Percentiles rank a stretch among this genome's conserved stretches.
phyloP scores from a whole-genome alignment of 441 rosid genomes.

The Mallotus repandus region DNA sequence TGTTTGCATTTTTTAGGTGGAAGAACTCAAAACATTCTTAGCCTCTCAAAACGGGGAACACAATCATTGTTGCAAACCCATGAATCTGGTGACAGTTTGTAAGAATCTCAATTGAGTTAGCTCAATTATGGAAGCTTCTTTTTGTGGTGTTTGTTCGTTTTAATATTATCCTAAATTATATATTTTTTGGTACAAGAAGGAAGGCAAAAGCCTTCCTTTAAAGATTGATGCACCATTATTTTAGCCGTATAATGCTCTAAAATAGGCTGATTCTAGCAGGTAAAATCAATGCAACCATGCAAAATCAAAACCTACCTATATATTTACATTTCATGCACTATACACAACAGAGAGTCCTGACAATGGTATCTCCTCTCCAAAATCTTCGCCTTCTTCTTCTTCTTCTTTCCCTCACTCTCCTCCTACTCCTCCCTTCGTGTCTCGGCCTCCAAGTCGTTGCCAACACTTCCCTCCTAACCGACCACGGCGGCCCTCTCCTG shows the following conservation, averaged over 20 bases:
- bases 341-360: neutral
- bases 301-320: neutral
- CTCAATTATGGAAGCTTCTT: no score
- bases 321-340: neutral
- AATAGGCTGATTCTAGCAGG: neutral
- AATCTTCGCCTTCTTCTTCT: conserved; percentile 9
- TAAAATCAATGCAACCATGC: neutral
- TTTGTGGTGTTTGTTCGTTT: no score
- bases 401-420: neutral
- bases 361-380: conserved; percentile 20
- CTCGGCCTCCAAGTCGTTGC: neutral
- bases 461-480: conserved; percentile 16
- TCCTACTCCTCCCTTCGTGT: conserved; percentile 15
- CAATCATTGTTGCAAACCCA: no score
- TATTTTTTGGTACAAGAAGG: no score
- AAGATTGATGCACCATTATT: neutral
- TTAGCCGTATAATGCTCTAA: neutral
- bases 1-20: no score
- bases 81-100: no score
- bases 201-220: no score
- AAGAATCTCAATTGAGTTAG: no score
- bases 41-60: no score
- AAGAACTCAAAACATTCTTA: no score
- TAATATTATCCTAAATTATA: no score
- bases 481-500: conserved; percentile 44